phyloP scores from a whole-genome alignment of 2,329 filamentous ascomycete species.

The Mycosphaerella sp. region DNA sequence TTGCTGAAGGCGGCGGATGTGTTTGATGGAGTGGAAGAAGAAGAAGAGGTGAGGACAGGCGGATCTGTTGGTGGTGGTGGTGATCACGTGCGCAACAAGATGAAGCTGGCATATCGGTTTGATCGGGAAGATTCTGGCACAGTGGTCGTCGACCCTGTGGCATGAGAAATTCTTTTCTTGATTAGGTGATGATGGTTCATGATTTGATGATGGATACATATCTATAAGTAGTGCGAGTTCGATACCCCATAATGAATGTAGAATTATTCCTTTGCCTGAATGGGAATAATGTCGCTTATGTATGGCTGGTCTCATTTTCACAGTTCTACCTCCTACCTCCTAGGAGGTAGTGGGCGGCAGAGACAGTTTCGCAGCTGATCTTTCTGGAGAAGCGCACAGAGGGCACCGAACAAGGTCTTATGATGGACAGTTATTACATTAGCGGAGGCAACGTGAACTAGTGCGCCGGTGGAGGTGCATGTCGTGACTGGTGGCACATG shows the following conservation, averaged over 20 bases:
- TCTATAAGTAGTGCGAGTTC: no score
- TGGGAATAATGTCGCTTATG: no score
- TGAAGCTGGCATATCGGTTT: neutral
- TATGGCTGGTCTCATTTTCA: neutral
- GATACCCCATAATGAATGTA: no score
- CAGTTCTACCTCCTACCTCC: no score
- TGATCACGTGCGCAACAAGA: neutral
- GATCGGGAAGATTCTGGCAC: conserved; percentile 1
- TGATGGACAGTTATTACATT: neutral
- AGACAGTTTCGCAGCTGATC: no score
- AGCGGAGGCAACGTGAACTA: neutral
- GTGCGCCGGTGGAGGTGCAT: neutral
- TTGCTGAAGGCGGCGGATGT: conserved; percentile 8
- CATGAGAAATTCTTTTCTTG: neutral
- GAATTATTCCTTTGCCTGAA: no score
- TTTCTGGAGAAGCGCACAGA: neutral
- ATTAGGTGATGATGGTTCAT: neutral
- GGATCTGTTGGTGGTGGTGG: neutral
- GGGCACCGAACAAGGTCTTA: neutral
- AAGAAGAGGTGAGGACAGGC: neutral
- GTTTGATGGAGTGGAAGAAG: neutral
- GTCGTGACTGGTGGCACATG: neutral
- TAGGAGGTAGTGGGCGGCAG: no score
- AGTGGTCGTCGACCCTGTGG: neutral
- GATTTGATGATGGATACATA: neutral